Percentiles rank a stretch among this genome's conserved stretches.
These are phyloP conservation scores for Yarrowia sp. DNA, from an alignment of 805 yeast species.

Conservation along the genomic window DNA sequence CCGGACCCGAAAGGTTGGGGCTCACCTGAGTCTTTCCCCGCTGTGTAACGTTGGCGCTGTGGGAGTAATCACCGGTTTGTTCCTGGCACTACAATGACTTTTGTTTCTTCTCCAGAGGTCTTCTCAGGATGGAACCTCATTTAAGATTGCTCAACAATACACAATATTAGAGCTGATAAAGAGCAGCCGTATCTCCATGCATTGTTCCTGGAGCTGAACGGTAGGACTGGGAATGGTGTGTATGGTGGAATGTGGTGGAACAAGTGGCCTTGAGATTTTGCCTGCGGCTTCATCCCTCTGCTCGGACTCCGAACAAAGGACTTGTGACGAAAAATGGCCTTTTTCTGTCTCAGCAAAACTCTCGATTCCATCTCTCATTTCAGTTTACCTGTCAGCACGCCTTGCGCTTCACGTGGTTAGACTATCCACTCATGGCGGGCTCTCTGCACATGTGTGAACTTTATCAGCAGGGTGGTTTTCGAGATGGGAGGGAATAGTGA, in stretches of 20 bases:
- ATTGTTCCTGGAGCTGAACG: constrained; percentile 2
- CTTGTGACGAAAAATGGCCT: background rate
- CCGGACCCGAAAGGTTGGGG: too few relatives aligned
- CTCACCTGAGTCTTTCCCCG: background rate
- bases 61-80: background rate
- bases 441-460: constrained; percentile 36
- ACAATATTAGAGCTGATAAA: constrained; percentile 34
- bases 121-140: constrained; percentile 3
- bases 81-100: background rate
- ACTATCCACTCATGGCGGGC: constrained; percentile 30
- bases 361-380: background rate
- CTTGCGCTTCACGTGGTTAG: constrained; percentile 36
- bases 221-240: background rate
- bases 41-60: background rate
- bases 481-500: background rate
- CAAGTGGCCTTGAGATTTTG: too few relatives aligned
- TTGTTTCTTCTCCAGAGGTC: background rate
- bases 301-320: background rate
- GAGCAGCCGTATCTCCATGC: constrained; percentile 34
- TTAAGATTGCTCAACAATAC: constrained; percentile 36
- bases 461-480: background rate
- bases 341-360: background rate
- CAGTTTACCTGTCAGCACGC: constrained; percentile 37
- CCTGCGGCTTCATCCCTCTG: too few relatives aligned
- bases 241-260: background rate